phyloP scores from a whole-genome alignment of 2,329 filamentous ascomycete species.

The Phyllosticta citriasiana region DNA sequence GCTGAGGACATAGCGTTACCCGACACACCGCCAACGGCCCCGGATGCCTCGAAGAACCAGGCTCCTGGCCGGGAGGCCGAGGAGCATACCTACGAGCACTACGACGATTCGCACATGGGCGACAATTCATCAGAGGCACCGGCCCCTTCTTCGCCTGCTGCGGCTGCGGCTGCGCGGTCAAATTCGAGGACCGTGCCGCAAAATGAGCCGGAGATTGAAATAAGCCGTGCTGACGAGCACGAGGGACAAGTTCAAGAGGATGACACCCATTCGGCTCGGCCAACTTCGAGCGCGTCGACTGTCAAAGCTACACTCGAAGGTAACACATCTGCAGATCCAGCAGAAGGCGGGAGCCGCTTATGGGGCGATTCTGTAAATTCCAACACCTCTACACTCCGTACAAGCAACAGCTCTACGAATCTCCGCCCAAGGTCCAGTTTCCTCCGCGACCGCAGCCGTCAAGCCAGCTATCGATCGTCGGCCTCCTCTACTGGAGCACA shows the following conservation, averaged over 20 bases:
- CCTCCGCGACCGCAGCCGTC: conserved; percentile 43
- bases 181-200: conserved; percentile 12
- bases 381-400: conserved; percentile 15
- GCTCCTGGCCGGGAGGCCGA: conserved; percentile 19
- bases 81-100: conserved; percentile 16
- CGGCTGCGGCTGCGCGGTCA: conserved; percentile 30
- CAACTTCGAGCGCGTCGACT: conserved; percentile 30
- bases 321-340: background rate
- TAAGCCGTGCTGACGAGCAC: conserved; percentile 5
- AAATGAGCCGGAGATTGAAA: conserved; percentile 4
- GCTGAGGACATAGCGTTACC: conserved; percentile 16
- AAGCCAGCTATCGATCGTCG: conserved; percentile 45
- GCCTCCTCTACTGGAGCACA: conserved; percentile 45
- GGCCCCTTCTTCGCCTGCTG: conserved; percentile 34
- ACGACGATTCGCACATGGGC: conserved; percentile 14
- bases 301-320: conserved; percentile 17
- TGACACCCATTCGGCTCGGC: conserved; percentile 10
- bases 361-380: background rate
- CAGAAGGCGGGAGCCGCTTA: background rate
- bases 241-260: conserved; percentile 8
- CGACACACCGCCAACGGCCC: conserved; percentile 28
- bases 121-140: conserved; percentile 22
- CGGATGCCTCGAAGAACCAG: conserved; percentile 34
- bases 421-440: conserved; percentile 38
- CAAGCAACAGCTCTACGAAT: conserved; percentile 15